Percentiles rank a stretch among this genome's conserved stretches.
These are phyloP conservation scores for Botrytis sinoallii DNA, from an alignment of 2,329 filamentous ascomycete species.

Conservation along the genomic window DNA sequence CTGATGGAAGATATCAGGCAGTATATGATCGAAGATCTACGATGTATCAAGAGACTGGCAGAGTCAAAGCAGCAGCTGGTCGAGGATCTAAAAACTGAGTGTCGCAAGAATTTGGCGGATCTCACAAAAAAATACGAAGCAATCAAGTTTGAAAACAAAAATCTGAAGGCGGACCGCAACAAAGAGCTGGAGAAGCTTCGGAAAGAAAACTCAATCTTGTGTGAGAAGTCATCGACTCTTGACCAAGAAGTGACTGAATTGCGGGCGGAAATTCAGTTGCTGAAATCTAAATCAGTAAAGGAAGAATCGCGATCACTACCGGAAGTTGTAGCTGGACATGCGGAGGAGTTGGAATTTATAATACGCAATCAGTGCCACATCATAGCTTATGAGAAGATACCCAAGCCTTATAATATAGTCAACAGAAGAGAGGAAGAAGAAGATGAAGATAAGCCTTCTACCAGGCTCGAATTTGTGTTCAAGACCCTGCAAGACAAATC, in stretches of 20 bases:
- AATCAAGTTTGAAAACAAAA: constrained; percentile 8
- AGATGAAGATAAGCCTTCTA: no score
- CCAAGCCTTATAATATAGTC: no score
- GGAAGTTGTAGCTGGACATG: no score
- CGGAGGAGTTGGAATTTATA: no score
- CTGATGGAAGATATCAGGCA: neutral
- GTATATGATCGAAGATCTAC: neutral
- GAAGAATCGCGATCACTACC: no score
- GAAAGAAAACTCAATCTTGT: neutral
- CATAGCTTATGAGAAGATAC: no score
- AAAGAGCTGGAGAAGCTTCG: constrained; percentile 1
- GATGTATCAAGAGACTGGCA: neutral
- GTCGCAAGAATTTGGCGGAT: neutral
- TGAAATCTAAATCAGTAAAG: no score
- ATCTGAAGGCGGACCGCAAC: constrained; percentile 1
- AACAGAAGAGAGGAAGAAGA: no score
- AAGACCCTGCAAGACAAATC: no score
- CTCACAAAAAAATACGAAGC: neutral
- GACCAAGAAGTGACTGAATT: neutral
- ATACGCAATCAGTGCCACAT: no score
- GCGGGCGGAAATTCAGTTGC: neutral
- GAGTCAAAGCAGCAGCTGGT: neutral
- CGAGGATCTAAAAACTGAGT: neutral
- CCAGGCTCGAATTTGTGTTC: no score
- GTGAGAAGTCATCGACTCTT: neutral